Percentiles rank a stretch among this genome's conserved stretches.
phyloP scores from a whole-genome alignment of 805 yeast species.

The Yarrowia hollandica region DNA sequence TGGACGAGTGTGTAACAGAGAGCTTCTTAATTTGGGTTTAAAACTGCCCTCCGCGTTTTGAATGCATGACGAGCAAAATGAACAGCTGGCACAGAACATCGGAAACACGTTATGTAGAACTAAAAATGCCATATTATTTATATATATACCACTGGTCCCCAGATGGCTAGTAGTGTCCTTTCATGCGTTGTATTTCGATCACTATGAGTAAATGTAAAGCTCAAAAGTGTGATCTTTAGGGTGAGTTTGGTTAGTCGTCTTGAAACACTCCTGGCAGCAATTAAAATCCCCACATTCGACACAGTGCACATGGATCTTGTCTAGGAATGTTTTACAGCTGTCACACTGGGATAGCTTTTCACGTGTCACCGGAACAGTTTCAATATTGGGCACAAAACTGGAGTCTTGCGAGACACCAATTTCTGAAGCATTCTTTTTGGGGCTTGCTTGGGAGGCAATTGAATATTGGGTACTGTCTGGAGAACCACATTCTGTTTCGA shows the following conservation, averaged over 20 bases:
- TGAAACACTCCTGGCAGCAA: neutral
- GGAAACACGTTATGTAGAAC: too few relatives aligned
- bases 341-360: neutral
- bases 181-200: too few relatives aligned
- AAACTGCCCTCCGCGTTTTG: too few relatives aligned
- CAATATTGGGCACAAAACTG: neutral
- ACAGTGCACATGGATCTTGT: neutral
- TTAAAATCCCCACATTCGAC: neutral
- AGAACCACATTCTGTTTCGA: neutral
- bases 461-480: slow-evolving; percentile 1
- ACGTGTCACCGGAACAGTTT: too few relatives aligned
- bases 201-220: neutral
- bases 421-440: too few relatives aligned
- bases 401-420: too few relatives aligned
- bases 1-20: neutral
- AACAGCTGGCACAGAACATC: too few relatives aligned
- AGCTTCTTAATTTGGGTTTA: too few relatives aligned
- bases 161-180: too few relatives aligned
- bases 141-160: too few relatives aligned
- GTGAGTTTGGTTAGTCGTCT: neutral
- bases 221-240: slow-evolving; percentile 13
- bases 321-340: neutral
- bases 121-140: too few relatives aligned
- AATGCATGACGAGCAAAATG: too few relatives aligned
- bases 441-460: neutral